Percentiles rank a stretch among this genome's conserved stretches.
Evolutionary conservation across 192 early-diverging fungal genomes (phyloP).

Genomic region (Spizellomyces punctatus): DNA sequence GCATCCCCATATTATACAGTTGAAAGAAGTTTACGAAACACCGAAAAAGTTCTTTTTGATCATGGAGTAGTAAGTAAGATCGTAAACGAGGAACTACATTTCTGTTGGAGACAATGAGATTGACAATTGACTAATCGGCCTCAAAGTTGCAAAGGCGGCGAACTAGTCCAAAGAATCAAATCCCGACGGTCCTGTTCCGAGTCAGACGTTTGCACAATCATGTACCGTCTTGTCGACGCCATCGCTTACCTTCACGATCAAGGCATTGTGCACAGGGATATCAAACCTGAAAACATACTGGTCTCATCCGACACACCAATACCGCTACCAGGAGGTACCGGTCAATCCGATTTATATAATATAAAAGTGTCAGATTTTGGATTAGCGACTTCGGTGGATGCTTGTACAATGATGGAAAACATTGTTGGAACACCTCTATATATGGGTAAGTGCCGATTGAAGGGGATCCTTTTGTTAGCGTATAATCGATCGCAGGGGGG

Average conservation of each 20-base stretch:
- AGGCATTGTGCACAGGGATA: conserved; percentile 76
- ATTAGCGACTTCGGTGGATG: conserved; percentile 69
- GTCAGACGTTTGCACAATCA: conserved; percentile 64
- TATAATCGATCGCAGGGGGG: no score
- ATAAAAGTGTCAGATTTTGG: conserved; percentile 93
- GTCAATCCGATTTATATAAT: conserved; percentile 45
- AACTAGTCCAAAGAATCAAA: conserved; percentile 36
- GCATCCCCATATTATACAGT: no score
- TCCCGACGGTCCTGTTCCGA: conserved; percentile 48
- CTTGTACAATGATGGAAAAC: conserved; percentile 56
- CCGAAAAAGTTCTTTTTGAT: no score
- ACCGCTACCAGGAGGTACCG: conserved; percentile 14
- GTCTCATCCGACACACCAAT: conserved; percentile 25
- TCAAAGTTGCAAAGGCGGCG: conserved; percentile 38
- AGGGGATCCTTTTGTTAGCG: no score
- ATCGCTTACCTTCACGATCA: conserved; percentile 77
- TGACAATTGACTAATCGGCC: not conserved
- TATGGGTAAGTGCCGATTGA: conserved; percentile 36
- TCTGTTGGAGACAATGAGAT: no score
- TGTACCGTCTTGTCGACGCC: conserved; percentile 72
- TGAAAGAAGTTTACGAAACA: no score
- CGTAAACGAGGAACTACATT: no score
- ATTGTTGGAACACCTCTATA: conserved; percentile 63
- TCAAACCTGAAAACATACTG: conserved; percentile 78
- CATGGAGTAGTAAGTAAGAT: no score